Base-by-base conservation (phyloP, 2,329 filamentous ascomycete genomes). In the Phialocephala subalpina region DNA sequence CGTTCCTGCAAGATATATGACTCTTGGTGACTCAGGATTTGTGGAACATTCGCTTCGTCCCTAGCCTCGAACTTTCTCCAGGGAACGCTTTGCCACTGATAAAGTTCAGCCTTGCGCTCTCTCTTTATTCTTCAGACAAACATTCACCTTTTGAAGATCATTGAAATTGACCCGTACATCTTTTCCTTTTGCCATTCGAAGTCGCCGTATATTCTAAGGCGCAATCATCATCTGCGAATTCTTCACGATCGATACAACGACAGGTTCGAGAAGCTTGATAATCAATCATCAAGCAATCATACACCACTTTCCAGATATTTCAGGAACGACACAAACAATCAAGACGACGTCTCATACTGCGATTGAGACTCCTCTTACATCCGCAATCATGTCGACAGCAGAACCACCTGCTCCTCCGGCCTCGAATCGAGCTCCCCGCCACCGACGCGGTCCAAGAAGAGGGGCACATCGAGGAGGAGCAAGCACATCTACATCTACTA, bases 181-280 rank as follows among this genome's bases (percentile, higher is more conserved):
- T 53, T 58, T 49, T 68, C 73, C 62, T 64, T 60, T 72, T 71
- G 56, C 49, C 63, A 20, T 75, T 52, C 60, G 72, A 75, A 76
- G 73, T 64, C 73, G 73, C 73, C 73, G 64, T 75, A 76, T 76
- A 33, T 73, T 69, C 25, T 42, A 70, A 72, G 71, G 71, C 72
- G 73, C 73, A 75, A 36, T 53, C 2, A 59, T 52, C 27, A n/a
- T 40, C 56, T 14, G 55, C 22, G 38, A 55, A 25, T 14, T 14
- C 29, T 47, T 14, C 40, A n/a, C 47, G 64, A 25, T 11, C n/a
- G 6, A 8, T 8, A 53, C 25, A 53, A 53, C 22, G 12, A 4
- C 45, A 2, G 14, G 3, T 2, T 5, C 8, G n/a, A 20, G 45
- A 18, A 53, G 49, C 49, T 53, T 53, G 49, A 53, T 53, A 27